Evolutionary conservation across 768 basidiomycete genomes (phyloP), one percentile per base, ranked within the genome.

Genomic region (Tulasnella calospora): DNA sequence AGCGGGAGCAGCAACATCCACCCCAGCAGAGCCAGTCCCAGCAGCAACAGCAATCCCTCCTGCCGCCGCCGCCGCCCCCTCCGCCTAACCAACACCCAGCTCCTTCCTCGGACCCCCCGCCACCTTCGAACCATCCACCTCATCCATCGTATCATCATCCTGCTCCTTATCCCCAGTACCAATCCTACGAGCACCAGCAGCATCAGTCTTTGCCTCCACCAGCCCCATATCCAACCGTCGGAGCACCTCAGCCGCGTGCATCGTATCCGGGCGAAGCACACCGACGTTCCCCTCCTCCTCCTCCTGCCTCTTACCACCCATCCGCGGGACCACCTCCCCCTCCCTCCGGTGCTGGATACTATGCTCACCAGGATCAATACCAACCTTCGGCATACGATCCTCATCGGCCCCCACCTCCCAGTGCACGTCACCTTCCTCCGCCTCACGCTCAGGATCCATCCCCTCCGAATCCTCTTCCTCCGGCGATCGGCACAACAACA

Each of bases 351-450:
- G 27, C 71, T 41, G 51, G 23, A n/a, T 51, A 67, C 61, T 27
- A 67, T 33, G 30, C 71, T 72, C 75, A 76, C 17, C 55, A 55
- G 12, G 72, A 73, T 41, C 72, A 23, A 10, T 61, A 51, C 15
- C 75, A 33, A 38, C 30, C 55, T 23, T 27, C 75, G 15, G 35
- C 75, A 21, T 57, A 76, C 40, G 46, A 76, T 36, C 27, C 21
- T 69, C 61, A 57, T 55, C 74, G 35, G 44, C 35, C 74, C 27
- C 75, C 75, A 27, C 55, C 75, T 35, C 23, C 38, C 36, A 19
- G 35, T 13, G 75, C 47, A 76, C 75, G 75, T 76, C 75, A 76
- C 57, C 75, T 76, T 6, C 55, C 75, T 61, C 75, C 74, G 17
- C 74, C 75, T 33, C 75, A 76, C 75, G 47, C 51, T 46, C 51